Conservation (phyloP, 257 asterid genomes). For the Solanum arcanum region DNA sequence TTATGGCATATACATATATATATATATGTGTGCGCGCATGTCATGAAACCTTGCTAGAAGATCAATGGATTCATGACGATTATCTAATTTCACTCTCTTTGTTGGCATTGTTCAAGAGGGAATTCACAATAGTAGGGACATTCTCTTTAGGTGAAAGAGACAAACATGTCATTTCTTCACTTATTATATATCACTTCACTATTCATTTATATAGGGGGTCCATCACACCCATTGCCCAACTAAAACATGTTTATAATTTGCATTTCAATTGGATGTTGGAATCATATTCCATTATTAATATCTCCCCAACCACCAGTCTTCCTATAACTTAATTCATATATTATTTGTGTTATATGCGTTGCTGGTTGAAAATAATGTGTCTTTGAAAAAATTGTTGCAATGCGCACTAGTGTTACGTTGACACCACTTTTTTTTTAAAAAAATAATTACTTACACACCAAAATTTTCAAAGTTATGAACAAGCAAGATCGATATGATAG, state of each 20-base stretch:
- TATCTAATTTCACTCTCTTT: background rate
- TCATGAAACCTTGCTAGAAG: background rate
- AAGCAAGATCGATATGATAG: background rate
- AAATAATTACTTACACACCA: background rate
- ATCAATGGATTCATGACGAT: background rate
- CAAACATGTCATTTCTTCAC: background rate
- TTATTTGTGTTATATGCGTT: background rate
- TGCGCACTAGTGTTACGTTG: background rate
- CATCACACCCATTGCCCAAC: background rate
- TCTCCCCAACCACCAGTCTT: background rate
- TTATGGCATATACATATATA: background rate
- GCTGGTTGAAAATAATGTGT: background rate
- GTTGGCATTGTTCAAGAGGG: background rate
- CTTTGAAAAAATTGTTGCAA: fast-evolving
- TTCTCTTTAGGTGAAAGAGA: background rate
- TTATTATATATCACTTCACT: background rate
- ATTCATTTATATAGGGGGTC: background rate
- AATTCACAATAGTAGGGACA: background rate
- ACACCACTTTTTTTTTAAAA: background rate
- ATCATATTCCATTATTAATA: background rate
- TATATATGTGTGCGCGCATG: background rate
- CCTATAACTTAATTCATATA: background rate
- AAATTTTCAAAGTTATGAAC: background rate
- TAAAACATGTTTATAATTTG: background rate
- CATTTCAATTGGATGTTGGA: background rate